phyloP scores from a whole-genome alignment of 73 alveolate species.

The Tetrahymena elliotti region DNA sequence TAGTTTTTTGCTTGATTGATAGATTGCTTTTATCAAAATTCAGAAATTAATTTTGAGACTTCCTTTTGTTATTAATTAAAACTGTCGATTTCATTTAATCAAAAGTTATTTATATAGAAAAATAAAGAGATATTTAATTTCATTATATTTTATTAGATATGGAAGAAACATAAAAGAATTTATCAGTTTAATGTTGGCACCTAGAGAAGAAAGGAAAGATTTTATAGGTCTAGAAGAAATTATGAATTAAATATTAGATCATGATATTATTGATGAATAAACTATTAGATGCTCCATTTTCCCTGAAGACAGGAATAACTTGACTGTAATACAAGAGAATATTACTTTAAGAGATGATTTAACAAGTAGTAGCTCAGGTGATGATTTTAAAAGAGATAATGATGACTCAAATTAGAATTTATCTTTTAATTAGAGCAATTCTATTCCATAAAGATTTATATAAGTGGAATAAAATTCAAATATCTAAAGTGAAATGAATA shows the following conservation, averaged over 20 bases:
- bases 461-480: background rate
- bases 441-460: background rate
- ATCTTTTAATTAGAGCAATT: background rate
- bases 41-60: no score
- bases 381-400: background rate
- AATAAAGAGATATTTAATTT: background rate
- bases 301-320: background rate
- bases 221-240: background rate
- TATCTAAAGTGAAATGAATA: background rate
- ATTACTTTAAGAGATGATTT: background rate
- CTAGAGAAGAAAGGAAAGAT: background rate
- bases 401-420: background rate
- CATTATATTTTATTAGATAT: background rate
- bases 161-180: background rate
- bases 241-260: background rate
- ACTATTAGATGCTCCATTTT: background rate
- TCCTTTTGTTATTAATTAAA: no score
- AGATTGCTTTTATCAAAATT: no score
- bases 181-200: background rate
- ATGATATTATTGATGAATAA: background rate
- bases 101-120: background rate
- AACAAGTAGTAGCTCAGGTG: background rate
- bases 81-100: no score
- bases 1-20: no score
- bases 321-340: background rate